Evolutionary conservation across 2,329 filamentous ascomycete species (phyloP), one percentile per base, ranked within the genome.

Genomic region (Colletotrichum scovillei): DNA sequence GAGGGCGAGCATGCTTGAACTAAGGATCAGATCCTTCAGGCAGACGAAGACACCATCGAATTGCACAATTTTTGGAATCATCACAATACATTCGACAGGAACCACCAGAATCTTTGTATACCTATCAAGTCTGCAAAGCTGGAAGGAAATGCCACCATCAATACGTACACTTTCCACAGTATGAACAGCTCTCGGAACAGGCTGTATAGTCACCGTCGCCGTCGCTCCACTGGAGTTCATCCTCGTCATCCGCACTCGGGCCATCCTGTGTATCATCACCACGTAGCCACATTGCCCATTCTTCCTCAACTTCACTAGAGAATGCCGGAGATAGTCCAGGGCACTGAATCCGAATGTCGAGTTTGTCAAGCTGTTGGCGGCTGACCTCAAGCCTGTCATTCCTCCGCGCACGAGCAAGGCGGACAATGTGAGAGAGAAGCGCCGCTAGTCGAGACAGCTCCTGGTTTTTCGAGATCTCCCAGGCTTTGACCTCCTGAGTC

Each of bases 381-480:
- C 38, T 62, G 30, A 75, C 19, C 42, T 75, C 74, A 19, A 75
- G 52, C 22, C 35, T 69, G 9, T 28, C 58, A 19, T 65, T 63
- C 19, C 28, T 11, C 5, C 49, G 60, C 12, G 12, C n/a, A 7
- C 63, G 69, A 19, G 69, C 74, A 38, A 75, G 24, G 8, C 6
- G 24, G 5, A 75, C 28, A 26, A 75, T 65, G 22, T 38, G 63
- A 4, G 69, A 73, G 6, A 73, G 67, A 16, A 83, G 69, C 1
- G 75, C 78, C 1, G 78, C 80, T 1, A 86, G 74, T 7, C 75
- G 77, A 2, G 78, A 76, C 6, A 87, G 78, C 0, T 76, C 76
- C 1, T 67, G 24, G 19, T 79, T 76, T 46, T 82, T 80, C 4
- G 78, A 67, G 6, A 68, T 72, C 69, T 86, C 84, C 85, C 85